Conservation (phyloP, 495 filamentous ascomycete species). For the Lentithecium fluviatile region DNA sequence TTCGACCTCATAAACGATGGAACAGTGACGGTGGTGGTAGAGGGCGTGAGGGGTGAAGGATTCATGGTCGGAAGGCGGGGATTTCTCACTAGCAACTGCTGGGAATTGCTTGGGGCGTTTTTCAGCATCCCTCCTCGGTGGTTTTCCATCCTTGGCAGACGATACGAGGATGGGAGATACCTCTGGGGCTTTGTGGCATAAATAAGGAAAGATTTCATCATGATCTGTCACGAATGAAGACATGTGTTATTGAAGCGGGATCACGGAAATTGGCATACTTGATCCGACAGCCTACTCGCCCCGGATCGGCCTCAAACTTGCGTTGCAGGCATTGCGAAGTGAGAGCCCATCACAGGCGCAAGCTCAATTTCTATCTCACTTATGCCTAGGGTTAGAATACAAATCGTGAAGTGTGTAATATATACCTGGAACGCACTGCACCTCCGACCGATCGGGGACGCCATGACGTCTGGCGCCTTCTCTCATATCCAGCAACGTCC, state of each 20-base stretch:
- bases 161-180: neutral
- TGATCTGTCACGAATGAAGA: constrained; percentile 26
- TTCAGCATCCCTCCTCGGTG: constrained; percentile 14
- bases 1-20: constrained; percentile 11
- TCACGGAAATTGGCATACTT: neutral
- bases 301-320: too few species aligned
- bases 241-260: neutral
- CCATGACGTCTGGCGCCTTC: too few species aligned
- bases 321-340: too few species aligned
- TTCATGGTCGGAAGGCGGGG: constrained; percentile 6
- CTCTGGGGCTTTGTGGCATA: constrained; percentile 28
- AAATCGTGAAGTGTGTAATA: too few species aligned
- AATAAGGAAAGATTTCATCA: constrained; percentile 33
- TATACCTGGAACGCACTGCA: too few species aligned
- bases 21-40: neutral
- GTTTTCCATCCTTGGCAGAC: constrained; percentile 17
- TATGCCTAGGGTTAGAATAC: too few species aligned
- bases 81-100: constrained; percentile 19
- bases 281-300: too few species aligned
- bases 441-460: too few species aligned
- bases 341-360: too few species aligned
- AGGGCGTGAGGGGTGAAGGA: constrained; percentile 6
- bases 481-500: too few species aligned
- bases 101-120: constrained; percentile 33
- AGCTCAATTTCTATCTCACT: too few species aligned